A percentile compares a stretch with the other conserved stretches of the same genome.
Evolutionary conservation across 441 rosid species (phyloP).

Genomic region (Jatropha multifida): DNA sequence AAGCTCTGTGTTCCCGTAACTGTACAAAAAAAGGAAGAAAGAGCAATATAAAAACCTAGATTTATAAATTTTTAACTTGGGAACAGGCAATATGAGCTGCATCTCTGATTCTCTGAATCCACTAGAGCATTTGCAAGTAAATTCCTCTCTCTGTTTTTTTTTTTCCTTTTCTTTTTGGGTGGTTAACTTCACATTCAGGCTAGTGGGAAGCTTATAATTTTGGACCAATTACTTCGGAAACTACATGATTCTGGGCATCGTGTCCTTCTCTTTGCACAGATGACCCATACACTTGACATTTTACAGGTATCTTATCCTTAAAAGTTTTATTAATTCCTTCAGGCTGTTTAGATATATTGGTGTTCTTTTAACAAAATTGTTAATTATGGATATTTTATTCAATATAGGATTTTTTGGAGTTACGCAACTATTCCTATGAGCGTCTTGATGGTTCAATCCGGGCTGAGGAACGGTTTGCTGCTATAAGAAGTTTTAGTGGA

Average conservation of each 20-base stretch:
- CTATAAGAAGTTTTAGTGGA: constrained; percentile 77
- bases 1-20: constrained; percentile 5
- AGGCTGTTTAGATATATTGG: constrained; percentile 4
- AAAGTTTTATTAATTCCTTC: constrained; percentile 14
- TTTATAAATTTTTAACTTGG: not conserved
- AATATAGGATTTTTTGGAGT: constrained; percentile 79
- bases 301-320: constrained; percentile 57
- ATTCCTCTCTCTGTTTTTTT: not conserved
- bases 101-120: constrained; percentile 12
- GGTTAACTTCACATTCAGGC: constrained; percentile 44
- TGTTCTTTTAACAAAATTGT: not conserved
- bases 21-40: not conserved
- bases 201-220: constrained; percentile 78
- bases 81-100: constrained; percentile 11
- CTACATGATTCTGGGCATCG: constrained; percentile 69
- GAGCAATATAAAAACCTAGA: not conserved
- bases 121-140: not conserved
- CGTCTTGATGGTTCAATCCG: constrained; percentile 97
- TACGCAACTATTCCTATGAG: constrained; percentile 76
- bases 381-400: constrained; percentile 14
- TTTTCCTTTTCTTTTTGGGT: constrained; percentile 4
- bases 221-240: constrained; percentile 68
- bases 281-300: constrained; percentile 92
- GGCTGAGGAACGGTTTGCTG: constrained; percentile 94
- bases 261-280: constrained; percentile 90